Evolutionary conservation across 306 rosid genomes (phyloP), one percentile per base, ranked within the genome.

Genomic region (Malus orientalis): DNA sequence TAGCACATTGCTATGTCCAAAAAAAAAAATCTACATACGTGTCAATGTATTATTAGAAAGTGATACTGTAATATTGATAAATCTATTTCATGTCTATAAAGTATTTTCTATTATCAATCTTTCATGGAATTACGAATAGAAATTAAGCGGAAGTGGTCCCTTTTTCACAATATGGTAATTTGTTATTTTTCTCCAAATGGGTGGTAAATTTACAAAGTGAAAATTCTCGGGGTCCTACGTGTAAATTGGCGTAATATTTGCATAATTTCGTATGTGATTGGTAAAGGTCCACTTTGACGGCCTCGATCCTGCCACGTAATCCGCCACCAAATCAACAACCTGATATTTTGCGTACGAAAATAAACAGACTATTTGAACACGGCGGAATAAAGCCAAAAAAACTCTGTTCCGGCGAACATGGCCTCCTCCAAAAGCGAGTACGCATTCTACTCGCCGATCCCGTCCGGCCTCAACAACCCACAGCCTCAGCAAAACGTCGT

Each of bases 371-470:
- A 8, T 58, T 58, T n/a, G 63, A 25, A 25, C 63, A 13, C 15
- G 22, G 20, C 11, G 32, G 30, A 29, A 3, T 32, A 33, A 32
- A 7, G 40, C 19, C 18, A 20, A 6, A 11, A 11, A 13, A 11
- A 4, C 54, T 61, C 47, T 8, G 44, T 32, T 7, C 14, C 2
- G 63, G 3, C 33, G 8, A 74, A 33, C 62, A 92, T 92, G 97
- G 64, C 77, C 2, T 74, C 77, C 2, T 74, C 90, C 76, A 81
- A 83, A 72, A 79, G 82, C 74, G 78, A 79, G 60, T 82, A 51
- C 59, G 87, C 78, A 23, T 62, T 67, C 40, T 91, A 93, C 80
- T 77, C 89, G 25, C 87, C 93, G 9, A 77, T 89, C 54, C 91
- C 96, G 58, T 36, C 82, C 7, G 23, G 75, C 36, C 73, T 86